phyloP scores from a whole-genome alignment of 108 stramenopile species.

The Nitzschia inconspicua region DNA sequence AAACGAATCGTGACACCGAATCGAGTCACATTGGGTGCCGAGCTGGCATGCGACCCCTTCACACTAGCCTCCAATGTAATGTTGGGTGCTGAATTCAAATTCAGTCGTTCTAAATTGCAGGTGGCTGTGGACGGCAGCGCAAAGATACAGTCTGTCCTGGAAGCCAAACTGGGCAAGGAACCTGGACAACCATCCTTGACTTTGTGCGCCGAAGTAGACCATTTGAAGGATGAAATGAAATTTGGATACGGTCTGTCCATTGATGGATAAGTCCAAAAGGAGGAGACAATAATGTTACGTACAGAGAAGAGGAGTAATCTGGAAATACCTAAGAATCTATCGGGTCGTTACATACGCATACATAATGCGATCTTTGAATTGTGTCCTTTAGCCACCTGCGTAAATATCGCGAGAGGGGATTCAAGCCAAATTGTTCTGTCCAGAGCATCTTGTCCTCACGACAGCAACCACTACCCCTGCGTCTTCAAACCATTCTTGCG shows the following conservation, averaged over 20 bases:
- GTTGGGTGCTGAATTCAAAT: conserved; percentile 84
- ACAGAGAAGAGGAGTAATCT: not conserved
- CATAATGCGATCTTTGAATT: too few species aligned
- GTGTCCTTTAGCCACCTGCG: too few species aligned
- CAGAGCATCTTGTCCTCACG: too few species aligned
- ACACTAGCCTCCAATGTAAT: conserved; percentile 61
- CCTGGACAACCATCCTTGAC: conserved; percentile 63
- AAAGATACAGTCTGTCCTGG: conserved; percentile 64
- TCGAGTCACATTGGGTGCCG: conserved; percentile 72
- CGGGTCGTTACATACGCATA: too few species aligned
- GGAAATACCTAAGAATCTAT: not conserved
- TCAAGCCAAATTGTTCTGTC: too few species aligned
- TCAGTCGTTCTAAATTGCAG: conserved; percentile 64
- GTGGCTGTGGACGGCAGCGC: conserved; percentile 68
- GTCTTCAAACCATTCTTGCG: too few species aligned
- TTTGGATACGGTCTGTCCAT: conserved; percentile 87
- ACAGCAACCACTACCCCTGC: too few species aligned
- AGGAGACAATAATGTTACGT: not conserved
- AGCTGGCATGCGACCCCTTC: conserved; percentile 56
- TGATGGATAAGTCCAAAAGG: conserved; percentile 37
- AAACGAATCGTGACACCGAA: conserved; percentile 73
- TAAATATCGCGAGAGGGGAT: too few species aligned
- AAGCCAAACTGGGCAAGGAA: conserved; percentile 76
- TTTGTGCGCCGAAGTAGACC: conserved; percentile 77
- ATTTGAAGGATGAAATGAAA: conserved; percentile 66